Conservation (phyloP, 257 asterid species). For the Nicotiana paniculata region DNA sequence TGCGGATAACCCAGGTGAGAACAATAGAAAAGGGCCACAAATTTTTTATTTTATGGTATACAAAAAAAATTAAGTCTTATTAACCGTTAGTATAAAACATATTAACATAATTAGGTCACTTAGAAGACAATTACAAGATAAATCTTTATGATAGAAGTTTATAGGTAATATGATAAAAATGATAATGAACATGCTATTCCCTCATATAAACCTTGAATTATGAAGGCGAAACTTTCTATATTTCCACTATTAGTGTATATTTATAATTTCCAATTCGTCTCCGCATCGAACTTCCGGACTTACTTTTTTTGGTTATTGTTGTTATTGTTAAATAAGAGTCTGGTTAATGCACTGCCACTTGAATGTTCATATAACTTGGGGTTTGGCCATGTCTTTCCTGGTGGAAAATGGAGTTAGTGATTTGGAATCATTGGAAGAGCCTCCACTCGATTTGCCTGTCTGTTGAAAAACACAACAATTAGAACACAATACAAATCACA, state of each 20-base stretch:
- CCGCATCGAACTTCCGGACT: neutral
- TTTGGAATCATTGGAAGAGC: conserved; percentile 42
- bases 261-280: neutral
- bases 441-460: conserved; percentile 64
- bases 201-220: no score
- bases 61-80: neutral
- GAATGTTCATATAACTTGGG: conserved; percentile 82
- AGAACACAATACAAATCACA: conserved; percentile 3
- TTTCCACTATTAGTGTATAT: neutral
- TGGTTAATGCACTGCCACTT: conserved; percentile 91
- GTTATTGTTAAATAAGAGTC: conserved; percentile 36
- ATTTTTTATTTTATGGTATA: neutral
- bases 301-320: neutral
- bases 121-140: neutral
- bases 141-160: neutral
- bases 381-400: conserved; percentile 70
- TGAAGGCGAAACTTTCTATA: no score
- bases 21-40: neutral
- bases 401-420: conserved; percentile 69
- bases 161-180: no score
- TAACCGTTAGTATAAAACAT: neutral
- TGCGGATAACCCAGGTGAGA: conserved; percentile 90
- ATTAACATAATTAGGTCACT: neutral
- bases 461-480: conserved; percentile 22
- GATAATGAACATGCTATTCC: no score